Evolutionary conservation across 331 rosid species (phyloP).

Genomic region (Acacia concinna): DNA sequence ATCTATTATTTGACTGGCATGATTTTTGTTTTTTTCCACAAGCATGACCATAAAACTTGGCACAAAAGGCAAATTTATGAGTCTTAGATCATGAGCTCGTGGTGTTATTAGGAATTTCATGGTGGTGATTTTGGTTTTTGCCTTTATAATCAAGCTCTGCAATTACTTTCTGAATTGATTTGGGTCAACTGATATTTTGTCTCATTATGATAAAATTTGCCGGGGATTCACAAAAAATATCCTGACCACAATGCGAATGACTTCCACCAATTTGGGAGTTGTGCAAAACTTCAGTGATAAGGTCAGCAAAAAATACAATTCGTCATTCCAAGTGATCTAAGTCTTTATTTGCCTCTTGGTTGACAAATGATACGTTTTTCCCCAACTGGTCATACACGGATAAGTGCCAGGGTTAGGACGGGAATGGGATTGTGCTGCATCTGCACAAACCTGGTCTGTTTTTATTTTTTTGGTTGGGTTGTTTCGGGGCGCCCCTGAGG

Average conservation of each 20-base stretch:
- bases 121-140: slow-evolving; percentile 14
- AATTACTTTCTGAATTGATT: slow-evolving; percentile 13
- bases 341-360: background rate
- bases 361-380: background rate
- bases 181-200: slow-evolving; percentile 8
- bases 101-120: slow-evolving; percentile 11
- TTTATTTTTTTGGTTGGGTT: background rate
- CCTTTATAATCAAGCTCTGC: slow-evolving; percentile 8
- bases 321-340: background rate
- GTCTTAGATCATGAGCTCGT: slow-evolving; percentile 1
- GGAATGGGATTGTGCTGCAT: background rate
- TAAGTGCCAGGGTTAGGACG: background rate
- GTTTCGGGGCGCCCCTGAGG: too few species aligned
- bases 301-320: background rate
- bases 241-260: background rate
- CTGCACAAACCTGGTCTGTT: background rate
- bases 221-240: slow-evolving; percentile 12
- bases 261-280: background rate
- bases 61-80: background rate
- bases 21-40: slow-evolving; percentile 15
- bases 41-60: background rate
- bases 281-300: background rate
- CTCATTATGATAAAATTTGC: background rate
- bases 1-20: background rate
- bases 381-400: background rate